These are phyloP conservation scores for Botrytis medusae DNA, from an alignment of 2,329 filamentous ascomycete species.

Conservation along the genomic window DNA sequence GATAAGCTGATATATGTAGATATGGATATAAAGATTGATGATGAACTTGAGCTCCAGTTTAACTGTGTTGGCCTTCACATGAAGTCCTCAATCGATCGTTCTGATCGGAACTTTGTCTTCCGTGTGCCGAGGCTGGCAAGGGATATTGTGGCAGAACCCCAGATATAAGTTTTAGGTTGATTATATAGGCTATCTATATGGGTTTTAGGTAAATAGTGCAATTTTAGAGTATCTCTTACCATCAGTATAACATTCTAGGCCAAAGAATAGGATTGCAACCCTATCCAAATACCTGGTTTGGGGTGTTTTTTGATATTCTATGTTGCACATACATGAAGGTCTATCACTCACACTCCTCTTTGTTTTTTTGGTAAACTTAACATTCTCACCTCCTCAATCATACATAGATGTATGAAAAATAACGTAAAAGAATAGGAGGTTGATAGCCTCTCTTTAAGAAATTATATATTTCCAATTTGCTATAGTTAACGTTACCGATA, in stretches of 20 bases:
- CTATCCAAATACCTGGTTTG: too few relatives aligned
- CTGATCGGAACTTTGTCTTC: neutral
- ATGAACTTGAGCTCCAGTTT: neutral
- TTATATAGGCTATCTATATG: too few relatives aligned
- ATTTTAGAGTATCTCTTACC: too few relatives aligned
- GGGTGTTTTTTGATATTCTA: too few relatives aligned
- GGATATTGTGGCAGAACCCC: neutral
- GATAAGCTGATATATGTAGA: neutral
- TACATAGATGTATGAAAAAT: too few relatives aligned
- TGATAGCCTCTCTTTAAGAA: neutral
- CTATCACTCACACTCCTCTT: neutral
- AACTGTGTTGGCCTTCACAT: neutral
- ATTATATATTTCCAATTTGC: neutral
- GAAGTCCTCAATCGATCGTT: neutral
- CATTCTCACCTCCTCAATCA: neutral
- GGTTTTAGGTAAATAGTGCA: too few relatives aligned
- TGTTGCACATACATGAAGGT: neutral
- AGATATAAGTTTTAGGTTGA: neutral
- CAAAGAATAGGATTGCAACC: too few relatives aligned
- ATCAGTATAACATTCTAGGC: too few relatives aligned
- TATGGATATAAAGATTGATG: neutral
- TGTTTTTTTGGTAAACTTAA: neutral
- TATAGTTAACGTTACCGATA: too few relatives aligned
- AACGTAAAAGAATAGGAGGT: neutral
- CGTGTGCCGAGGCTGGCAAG: constrained; percentile 1